phyloP scores from a whole-genome alignment of 2,329 filamentous ascomycete genomes.

The Apiospora sp. region DNA sequence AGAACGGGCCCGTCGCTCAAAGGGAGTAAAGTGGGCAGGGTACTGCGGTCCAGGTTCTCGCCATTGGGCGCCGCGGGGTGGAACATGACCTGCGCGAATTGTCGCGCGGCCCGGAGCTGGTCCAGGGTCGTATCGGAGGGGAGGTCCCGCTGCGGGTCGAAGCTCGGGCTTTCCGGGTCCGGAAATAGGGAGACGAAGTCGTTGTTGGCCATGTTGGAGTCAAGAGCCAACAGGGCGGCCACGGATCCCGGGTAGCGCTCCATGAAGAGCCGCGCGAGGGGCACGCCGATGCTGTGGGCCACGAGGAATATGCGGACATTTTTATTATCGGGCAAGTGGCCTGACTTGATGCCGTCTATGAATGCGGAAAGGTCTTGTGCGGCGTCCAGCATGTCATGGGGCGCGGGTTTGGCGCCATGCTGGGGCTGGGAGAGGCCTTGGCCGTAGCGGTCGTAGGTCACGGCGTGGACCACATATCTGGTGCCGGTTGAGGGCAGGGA shows the following conservation, averaged over 20 bases:
- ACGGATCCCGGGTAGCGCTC: slow-evolving; percentile 54
- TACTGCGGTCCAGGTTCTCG: slow-evolving; percentile 58
- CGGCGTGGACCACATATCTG: not conserved
- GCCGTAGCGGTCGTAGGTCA: slow-evolving; percentile 63
- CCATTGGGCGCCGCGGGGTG: slow-evolving; percentile 57
- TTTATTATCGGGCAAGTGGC: slow-evolving; percentile 35
- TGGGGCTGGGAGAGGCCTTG: slow-evolving; percentile 59
- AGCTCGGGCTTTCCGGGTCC: slow-evolving; percentile 57
- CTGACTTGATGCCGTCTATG: slow-evolving; percentile 47
- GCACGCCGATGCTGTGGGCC: slow-evolving; percentile 61
- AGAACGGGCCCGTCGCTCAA: slow-evolving; percentile 47
- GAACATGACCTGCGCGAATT: slow-evolving; percentile 50
- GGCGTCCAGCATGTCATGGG: slow-evolving; percentile 54
- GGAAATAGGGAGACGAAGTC: slow-evolving; percentile 64
- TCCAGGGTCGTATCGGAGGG: slow-evolving; percentile 48
- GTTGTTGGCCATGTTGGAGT: slow-evolving; percentile 65
- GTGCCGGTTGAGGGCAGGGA: not conserved
- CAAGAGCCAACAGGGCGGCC: slow-evolving; percentile 58
- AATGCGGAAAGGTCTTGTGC: slow-evolving; percentile 55
- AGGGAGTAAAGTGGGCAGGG: slow-evolving; percentile 53
- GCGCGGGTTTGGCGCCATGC: slow-evolving; percentile 51
- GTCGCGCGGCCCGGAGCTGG: slow-evolving; percentile 44
- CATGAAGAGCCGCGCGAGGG: slow-evolving; percentile 60
- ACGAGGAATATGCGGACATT: slow-evolving; percentile 54
- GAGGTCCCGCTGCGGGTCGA: slow-evolving; percentile 48